phyloP scores from a whole-genome alignment of 2,329 filamentous ascomycete genomes.

The Sarocladium brachiariae region DNA sequence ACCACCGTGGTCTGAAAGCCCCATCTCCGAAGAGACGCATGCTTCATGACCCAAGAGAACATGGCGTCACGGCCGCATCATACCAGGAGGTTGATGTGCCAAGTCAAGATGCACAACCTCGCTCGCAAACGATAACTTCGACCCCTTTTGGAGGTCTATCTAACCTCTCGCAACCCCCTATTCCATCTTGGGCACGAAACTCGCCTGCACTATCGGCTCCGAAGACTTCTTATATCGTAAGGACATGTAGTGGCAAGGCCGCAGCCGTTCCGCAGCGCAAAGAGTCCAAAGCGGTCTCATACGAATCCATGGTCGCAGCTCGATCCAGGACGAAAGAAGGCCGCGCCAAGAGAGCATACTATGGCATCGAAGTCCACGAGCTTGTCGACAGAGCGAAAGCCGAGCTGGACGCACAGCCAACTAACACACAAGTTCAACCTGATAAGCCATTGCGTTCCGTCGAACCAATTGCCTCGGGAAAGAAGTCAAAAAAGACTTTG shows the following conservation, averaged over 20 bases:
- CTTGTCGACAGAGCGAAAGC: conserved; percentile 66
- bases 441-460: conserved; percentile 32
- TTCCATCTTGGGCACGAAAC: not conserved
- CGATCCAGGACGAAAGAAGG: conserved; percentile 61
- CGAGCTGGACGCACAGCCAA: conserved; percentile 39
- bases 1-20: conserved; percentile 9
- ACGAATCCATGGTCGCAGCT: conserved; percentile 61
- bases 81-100: not conserved
- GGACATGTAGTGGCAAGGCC: conserved; percentile 51
- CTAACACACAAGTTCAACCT: not conserved
- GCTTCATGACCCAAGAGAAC: conserved; percentile 19
- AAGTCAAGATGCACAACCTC: not conserved
- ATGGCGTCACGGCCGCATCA: not conserved
- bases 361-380: conserved; percentile 85
- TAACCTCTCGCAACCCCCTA: not conserved
- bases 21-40: conserved; percentile 25
- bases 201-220: conserved; percentile 20
- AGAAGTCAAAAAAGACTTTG: conserved; percentile 44
- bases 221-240: conserved; percentile 33
- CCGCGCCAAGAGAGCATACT: conserved; percentile 69
- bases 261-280: conserved; percentile 50
- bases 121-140: not conserved
- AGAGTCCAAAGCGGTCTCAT: conserved; percentile 40
- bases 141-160: not conserved
- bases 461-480: conserved; percentile 27